phyloP scores from a whole-genome alignment of 768 basidiomycete genomes.

The Xerocomus brunneocitrinus region DNA sequence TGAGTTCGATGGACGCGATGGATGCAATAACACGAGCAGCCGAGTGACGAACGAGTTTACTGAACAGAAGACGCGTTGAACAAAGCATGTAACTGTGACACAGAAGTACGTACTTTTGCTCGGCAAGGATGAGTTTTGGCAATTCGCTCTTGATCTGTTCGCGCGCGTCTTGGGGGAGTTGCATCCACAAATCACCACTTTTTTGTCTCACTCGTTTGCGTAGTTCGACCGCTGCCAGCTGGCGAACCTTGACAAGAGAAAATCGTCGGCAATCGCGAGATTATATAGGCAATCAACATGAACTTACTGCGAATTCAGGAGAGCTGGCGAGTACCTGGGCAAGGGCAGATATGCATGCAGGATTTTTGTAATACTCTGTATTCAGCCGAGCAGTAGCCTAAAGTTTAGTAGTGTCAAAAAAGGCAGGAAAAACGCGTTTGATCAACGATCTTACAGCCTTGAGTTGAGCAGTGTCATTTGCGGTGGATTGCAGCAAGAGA shows the following conservation, averaged over 20 bases:
- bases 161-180: constrained; percentile 61
- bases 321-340: constrained; percentile 82
- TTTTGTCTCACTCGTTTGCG: constrained; percentile 84
- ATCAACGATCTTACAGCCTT: constrained; percentile 67
- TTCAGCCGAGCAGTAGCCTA: constrained; percentile 92
- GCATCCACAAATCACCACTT: constrained; percentile 79
- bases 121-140: constrained; percentile 70
- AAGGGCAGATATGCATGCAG: constrained; percentile 86
- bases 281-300: constrained; percentile 5
- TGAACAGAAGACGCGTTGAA: constrained; percentile 30
- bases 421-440: constrained; percentile 20
- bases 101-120: constrained; percentile 58
- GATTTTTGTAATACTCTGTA: constrained; percentile 88
- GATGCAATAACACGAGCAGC: constrained; percentile 90
- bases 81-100: neutral
- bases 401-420: constrained; percentile 7
- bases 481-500: constrained; percentile 77
- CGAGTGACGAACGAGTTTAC: constrained; percentile 88
- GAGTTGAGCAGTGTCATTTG: constrained; percentile 80
- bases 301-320: constrained; percentile 76
- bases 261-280: constrained; percentile 7
- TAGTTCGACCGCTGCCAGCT: constrained; percentile 95
- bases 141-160: constrained; percentile 82
- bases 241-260: constrained; percentile 64
- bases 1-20: constrained; percentile 86